These are phyloP conservation scores for Terfezia boudieri DNA, from an alignment of 495 filamentous ascomycete genomes.

Conservation along the genomic window DNA sequence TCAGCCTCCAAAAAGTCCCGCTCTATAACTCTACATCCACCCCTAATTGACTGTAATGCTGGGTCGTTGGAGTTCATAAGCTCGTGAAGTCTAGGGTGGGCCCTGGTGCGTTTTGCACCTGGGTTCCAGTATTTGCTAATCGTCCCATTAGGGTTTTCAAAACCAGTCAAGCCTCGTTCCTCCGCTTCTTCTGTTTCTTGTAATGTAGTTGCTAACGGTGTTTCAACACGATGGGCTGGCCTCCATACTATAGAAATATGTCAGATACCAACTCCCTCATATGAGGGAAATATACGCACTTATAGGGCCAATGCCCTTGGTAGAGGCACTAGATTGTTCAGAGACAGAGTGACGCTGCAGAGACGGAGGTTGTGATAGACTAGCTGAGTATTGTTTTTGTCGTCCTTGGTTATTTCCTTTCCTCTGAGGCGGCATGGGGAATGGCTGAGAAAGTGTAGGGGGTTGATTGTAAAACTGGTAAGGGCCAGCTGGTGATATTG, in stretches of 20 bases:
- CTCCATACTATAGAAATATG: slow-evolving; percentile 10
- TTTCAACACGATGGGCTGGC: slow-evolving; percentile 11
- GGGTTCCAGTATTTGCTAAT: background rate
- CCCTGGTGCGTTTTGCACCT: background rate
- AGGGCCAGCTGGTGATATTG: no score
- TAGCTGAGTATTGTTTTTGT: no score
- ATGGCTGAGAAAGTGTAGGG: no score
- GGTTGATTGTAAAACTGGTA: no score
- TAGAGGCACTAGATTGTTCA: no score
- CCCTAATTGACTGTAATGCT: background rate
- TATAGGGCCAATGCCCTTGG: no score
- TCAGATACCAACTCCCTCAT: background rate
- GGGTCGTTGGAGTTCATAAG: background rate
- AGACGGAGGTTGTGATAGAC: no score
- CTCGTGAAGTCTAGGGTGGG: background rate
- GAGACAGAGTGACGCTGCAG: no score
- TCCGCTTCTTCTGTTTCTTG: slow-evolving; percentile 8
- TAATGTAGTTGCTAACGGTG: slow-evolving; percentile 13
- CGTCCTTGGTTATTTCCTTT: no score
- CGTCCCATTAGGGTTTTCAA: background rate
- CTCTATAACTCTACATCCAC: background rate
- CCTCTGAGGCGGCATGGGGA: no score
- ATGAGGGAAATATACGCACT: no score
- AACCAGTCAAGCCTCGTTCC: background rate
- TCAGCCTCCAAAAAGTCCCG: no score